These are phyloP conservation scores for Arabis alpina DNA, from an alignment of 345 rosid species.

Conservation along the genomic window DNA sequence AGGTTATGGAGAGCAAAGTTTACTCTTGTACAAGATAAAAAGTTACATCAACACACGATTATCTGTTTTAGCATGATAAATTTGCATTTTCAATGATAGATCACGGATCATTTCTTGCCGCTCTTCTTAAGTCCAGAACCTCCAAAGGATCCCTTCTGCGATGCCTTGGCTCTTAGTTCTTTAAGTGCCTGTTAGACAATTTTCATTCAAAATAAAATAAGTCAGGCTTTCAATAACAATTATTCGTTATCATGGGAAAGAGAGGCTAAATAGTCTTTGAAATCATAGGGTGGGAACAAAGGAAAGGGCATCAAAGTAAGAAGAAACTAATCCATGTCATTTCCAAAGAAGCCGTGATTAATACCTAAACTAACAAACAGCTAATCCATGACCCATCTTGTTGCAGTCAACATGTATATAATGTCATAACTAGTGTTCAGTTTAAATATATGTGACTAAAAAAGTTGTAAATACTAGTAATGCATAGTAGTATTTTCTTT, in stretches of 20 bases:
- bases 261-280: not conserved
- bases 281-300: not conserved
- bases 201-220: not conserved
- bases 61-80: slow-evolving; percentile 29
- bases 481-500: not conserved
- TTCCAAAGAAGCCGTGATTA: not conserved
- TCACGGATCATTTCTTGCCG: slow-evolving; percentile 65
- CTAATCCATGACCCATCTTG: not conserved
- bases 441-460: not conserved
- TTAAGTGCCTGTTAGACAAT: slow-evolving; percentile 63
- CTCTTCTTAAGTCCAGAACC: slow-evolving; percentile 96
- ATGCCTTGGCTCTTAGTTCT: slow-evolving; percentile 87
- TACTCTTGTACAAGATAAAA: slow-evolving; percentile 24
- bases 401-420: not conserved
- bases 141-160: slow-evolving; percentile 77
- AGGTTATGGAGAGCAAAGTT: slow-evolving; percentile 25
- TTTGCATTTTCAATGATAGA: slow-evolving; percentile 15
- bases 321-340: not conserved
- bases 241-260: not conserved
- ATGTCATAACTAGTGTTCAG: not conserved
- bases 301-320: not conserved
- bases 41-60: slow-evolving; percentile 37
- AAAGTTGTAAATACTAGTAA: slow-evolving; percentile 3
- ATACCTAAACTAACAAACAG: not conserved
- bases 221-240: not conserved